Percentiles rank a stretch among this genome's conserved stretches.
These are phyloP conservation scores for Cryphonectria radicalis DNA, from an alignment of 2,329 filamentous ascomycete species.

Conservation along the genomic window DNA sequence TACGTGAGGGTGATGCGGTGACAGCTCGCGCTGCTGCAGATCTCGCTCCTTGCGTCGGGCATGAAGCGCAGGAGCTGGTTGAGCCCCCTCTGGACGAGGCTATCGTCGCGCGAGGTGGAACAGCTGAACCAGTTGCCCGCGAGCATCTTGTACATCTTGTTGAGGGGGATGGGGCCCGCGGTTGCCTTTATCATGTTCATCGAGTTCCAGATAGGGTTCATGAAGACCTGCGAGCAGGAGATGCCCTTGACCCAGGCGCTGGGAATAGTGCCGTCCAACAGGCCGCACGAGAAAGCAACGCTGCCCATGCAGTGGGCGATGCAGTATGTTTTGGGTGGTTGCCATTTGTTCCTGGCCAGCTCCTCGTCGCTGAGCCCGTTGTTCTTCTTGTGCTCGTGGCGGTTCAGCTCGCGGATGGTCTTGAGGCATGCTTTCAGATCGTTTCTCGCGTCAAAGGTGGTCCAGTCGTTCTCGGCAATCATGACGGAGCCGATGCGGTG, in stretches of 20 bases:
- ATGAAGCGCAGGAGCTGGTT: conserved; percentile 64
- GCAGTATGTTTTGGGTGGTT: conserved; percentile 53
- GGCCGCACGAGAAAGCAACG: conserved; percentile 60
- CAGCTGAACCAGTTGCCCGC: conserved; percentile 62
- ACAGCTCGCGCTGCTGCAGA: conserved; percentile 65
- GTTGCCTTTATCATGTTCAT: conserved; percentile 61
- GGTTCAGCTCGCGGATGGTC: conserved; percentile 50
- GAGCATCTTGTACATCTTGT: conserved; percentile 51
- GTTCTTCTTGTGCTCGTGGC: conserved; percentile 34
- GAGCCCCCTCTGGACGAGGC: conserved; percentile 52
- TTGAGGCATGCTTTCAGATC: conserved; percentile 62
- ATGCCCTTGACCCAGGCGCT: conserved; percentile 61
- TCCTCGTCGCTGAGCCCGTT: neutral
- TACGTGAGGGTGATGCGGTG: conserved; percentile 65
- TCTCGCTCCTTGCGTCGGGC: conserved; percentile 57
- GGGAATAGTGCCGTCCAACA: conserved; percentile 65
- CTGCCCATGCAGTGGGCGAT: conserved; percentile 68
- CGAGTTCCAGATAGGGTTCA: conserved; percentile 62
- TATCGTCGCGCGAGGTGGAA: conserved; percentile 50
- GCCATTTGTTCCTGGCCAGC: neutral
- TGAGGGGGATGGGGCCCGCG: conserved; percentile 52
- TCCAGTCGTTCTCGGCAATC: conserved; percentile 56
- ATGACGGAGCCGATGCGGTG: conserved; percentile 61
- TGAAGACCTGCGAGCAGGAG: conserved; percentile 64
- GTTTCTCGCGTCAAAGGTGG: conserved; percentile 62